A percentile compares a stretch with the other conserved stretches of the same genome.
Evolutionary conservation across 2,329 filamentous ascomycete species (phyloP).

Genomic region (Fusarium decemcellulare): DNA sequence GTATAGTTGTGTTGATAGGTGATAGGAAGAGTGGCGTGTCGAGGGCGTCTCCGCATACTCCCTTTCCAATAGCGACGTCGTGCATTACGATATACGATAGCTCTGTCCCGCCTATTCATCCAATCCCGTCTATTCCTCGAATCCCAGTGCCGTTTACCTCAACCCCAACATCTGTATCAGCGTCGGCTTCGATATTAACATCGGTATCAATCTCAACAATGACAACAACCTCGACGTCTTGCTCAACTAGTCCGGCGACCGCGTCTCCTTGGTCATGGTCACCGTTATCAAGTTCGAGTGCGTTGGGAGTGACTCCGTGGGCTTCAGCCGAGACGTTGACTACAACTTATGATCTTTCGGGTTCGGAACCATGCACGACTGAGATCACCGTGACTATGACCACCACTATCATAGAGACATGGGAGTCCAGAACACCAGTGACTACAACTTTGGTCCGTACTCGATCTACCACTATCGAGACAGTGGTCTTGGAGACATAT

Average conservation of each 20-base stretch:
- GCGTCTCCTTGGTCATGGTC: constrained; percentile 24
- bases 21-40: constrained; percentile 29
- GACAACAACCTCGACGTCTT: constrained; percentile 9
- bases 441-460: constrained; percentile 39
- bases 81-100: constrained; percentile 40
- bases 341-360: neutral
- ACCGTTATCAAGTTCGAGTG: constrained; percentile 12
- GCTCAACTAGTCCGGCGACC: constrained; percentile 8
- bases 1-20: constrained; percentile 6
- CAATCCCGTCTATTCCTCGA: too few relatives aligned
- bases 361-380: constrained; percentile 39
- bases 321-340: constrained; percentile 7
- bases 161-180: neutral
- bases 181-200: too few relatives aligned
- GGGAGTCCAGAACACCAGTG: constrained; percentile 35
- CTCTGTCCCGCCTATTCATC: neutral
- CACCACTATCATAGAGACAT: constrained; percentile 44
- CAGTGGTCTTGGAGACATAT: constrained; percentile 44
- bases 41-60: constrained; percentile 13
- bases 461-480: constrained; percentile 38
- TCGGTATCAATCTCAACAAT: neutral
- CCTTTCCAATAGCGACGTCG: constrained; percentile 27
- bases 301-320: constrained; percentile 12
- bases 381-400: constrained; percentile 47
- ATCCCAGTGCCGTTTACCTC: neutral